Percentiles rank a stretch among this genome's conserved stretches.
These are phyloP conservation scores for Fusarium coffeatum DNA, from an alignment of 2,329 filamentous ascomycete genomes.

Conservation along the genomic window DNA sequence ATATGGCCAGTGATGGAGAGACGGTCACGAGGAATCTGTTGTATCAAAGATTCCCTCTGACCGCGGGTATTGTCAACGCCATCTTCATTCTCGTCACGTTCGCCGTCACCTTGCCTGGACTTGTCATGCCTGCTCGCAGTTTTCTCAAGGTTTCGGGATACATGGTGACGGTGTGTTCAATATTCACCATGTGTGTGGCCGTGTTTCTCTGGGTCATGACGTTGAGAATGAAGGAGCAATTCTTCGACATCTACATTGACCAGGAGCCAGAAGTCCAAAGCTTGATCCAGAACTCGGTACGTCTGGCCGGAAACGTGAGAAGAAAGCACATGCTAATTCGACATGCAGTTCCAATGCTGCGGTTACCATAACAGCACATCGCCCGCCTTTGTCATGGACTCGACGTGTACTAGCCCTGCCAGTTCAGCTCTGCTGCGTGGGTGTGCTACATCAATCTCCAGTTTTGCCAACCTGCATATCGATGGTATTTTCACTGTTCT, in stretches of 20 bases:
- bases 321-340: not conserved
- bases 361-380: constrained; percentile 80
- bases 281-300: constrained; percentile 76
- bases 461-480: constrained; percentile 76
- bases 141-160: constrained; percentile 78
- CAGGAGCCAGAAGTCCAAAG: constrained; percentile 70
- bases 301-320: constrained; percentile 35
- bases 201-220: constrained; percentile 79
- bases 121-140: constrained; percentile 73
- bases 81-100: constrained; percentile 78
- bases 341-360: constrained; percentile 77
- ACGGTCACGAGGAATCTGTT: constrained; percentile 64
- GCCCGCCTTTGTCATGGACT: constrained; percentile 77
- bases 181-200: constrained; percentile 75
- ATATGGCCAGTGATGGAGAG: constrained; percentile 57
- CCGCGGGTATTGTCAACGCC: constrained; percentile 78
- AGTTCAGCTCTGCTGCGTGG: constrained; percentile 76
- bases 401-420: constrained; percentile 75
- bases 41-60: constrained; percentile 65
- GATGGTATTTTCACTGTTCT: constrained; percentile 82
- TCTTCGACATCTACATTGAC: constrained; percentile 69
- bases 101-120: constrained; percentile 74
- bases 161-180: constrained; percentile 68
- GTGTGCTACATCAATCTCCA: constrained; percentile 75
- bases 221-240: constrained; percentile 72